Conservation (phyloP, 2,329 filamentous ascomycete genomes). For the Sporothrix dimorphospora region DNA sequence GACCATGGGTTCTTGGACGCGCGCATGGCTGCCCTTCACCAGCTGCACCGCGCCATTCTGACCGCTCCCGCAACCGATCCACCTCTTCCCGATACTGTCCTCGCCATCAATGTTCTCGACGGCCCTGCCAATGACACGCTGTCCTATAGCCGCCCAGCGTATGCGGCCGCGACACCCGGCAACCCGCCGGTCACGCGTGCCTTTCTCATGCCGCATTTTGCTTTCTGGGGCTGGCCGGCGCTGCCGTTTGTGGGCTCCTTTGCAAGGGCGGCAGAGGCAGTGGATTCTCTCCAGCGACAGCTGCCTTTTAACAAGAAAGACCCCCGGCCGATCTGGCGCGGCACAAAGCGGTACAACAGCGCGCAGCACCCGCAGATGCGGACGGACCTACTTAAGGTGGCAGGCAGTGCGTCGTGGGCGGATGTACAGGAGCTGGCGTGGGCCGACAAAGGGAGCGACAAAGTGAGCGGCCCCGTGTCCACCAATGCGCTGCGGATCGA, state of each 20-base stretch:
- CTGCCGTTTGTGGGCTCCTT: slow-evolving; percentile 25
- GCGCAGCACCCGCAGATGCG: slow-evolving; percentile 44
- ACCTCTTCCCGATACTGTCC: slow-evolving; percentile 47
- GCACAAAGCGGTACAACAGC: slow-evolving; percentile 50
- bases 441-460: slow-evolving; percentile 34
- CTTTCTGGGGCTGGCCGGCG: slow-evolving; percentile 29
- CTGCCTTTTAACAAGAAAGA: slow-evolving; percentile 43
- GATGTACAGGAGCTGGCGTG: slow-evolving; percentile 49
- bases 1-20: neutral
- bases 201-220: slow-evolving; percentile 31
- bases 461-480: neutral
- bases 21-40: slow-evolving; percentile 27
- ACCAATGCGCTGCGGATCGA: slow-evolving; percentile 53
- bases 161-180: slow-evolving; percentile 32
- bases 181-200: slow-evolving; percentile 30
- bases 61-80: neutral
- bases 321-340: slow-evolving; percentile 53
- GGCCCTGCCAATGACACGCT: slow-evolving; percentile 41
- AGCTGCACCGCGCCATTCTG: slow-evolving; percentile 28
- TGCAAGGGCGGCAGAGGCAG: slow-evolving; percentile 41
- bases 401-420: slow-evolving; percentile 50
- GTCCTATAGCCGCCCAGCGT: slow-evolving; percentile 51
- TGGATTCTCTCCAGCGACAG: slow-evolving; percentile 43
- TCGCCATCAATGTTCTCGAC: slow-evolving; percentile 57
- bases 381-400: slow-evolving; percentile 44